Base-by-base conservation (phyloP, 2,329 filamentous ascomycete genomes). In the Zasmidium citrigriseum region DNA sequence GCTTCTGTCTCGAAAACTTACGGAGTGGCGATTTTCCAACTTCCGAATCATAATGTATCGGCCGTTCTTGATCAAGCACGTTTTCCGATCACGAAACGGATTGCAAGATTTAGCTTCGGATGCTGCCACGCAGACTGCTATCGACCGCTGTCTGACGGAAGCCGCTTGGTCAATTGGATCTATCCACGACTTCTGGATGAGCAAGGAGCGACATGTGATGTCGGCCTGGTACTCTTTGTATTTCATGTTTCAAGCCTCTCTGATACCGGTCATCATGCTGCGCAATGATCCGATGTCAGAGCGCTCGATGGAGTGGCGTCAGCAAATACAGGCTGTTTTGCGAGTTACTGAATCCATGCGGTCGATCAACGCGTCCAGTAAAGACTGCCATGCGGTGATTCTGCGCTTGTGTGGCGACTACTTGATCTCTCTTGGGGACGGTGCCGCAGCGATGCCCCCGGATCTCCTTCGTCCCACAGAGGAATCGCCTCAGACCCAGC, bases 1-100 rank as follows among this genome's bases (percentile, higher is more conserved):
- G 54, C 68, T 71, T 0, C 71, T 79, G 11, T 70, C 74, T 1
- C 76, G 79, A 22, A 72, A 72, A 2, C 74, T 80, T 20, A 77
- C 79, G 68, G 71, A 71, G 49, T 80, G 78, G 76, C 72, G 79
- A 12, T 71, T 72, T 41, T 71, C 75, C 5, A 81, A 81, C 54
- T 69, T 81, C 41, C 72, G 77, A 18, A 79, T 81, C 63, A 77
- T 81, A 53, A 79, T 80, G 72, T 80, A 79, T 59, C 69, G 78
- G 3, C 76, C 78, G 0, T 80, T 79, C 51, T 73, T 81, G 18
- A 77, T 80, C 22, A 73, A 76, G 3, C 61, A 71, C 70, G 54
- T 74, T 67, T 20, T 67, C 72, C 25, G 68, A 61, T 55, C 58
- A 54, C 25, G 68, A 61, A 51, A 61, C 57, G 20, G 62, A 55